phyloP scores from a whole-genome alignment of 345 rosid genomes.

The Geranium rotundifolium region DNA sequence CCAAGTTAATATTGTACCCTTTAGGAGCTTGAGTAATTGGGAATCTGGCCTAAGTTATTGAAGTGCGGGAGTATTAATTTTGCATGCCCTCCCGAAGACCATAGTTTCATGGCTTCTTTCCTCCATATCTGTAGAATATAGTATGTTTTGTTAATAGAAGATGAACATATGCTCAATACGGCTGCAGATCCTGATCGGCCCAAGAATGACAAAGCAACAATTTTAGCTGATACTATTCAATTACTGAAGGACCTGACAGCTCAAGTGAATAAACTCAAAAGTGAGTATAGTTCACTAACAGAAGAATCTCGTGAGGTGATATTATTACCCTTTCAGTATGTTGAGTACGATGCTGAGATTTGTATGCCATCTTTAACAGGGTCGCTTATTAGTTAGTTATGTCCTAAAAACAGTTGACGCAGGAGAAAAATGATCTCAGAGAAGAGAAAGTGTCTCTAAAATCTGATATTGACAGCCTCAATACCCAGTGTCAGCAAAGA shows the following conservation, averaged over 20 bases:
- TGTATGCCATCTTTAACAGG: not conserved
- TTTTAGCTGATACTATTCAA: slow-evolving; percentile 67
- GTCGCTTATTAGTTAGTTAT: not conserved
- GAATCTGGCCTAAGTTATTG: not conserved
- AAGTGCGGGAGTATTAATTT: not conserved
- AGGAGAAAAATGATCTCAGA: slow-evolving; percentile 79
- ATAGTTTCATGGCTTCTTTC: not conserved
- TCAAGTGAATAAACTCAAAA: slow-evolving; percentile 64
- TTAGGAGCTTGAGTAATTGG: not conserved
- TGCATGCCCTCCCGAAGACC: not conserved
- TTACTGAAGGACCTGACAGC: slow-evolving; percentile 74
- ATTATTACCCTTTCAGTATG: slow-evolving; percentile 2
- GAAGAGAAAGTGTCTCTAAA: slow-evolving; percentile 78
- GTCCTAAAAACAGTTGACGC: slow-evolving; percentile 42
- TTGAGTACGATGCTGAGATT: not conserved
- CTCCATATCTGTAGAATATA: not conserved
- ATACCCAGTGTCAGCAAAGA: slow-evolving; percentile 68
- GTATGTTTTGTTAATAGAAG: not conserved
- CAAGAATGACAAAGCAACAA: slow-evolving; percentile 80
- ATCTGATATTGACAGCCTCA: slow-evolving; percentile 64
- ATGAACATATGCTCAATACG: slow-evolving; percentile 2
- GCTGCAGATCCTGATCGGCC: slow-evolving; percentile 79
- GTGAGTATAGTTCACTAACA: slow-evolving; percentile 44
- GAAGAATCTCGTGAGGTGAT: slow-evolving; percentile 87
- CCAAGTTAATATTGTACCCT: not conserved